A percentile compares a stretch with the other conserved stretches of the same genome.
These are phyloP conservation scores for Vitis riparia DNA, from an alignment of 164 flowering plant genomes.

Conservation along the genomic window DNA sequence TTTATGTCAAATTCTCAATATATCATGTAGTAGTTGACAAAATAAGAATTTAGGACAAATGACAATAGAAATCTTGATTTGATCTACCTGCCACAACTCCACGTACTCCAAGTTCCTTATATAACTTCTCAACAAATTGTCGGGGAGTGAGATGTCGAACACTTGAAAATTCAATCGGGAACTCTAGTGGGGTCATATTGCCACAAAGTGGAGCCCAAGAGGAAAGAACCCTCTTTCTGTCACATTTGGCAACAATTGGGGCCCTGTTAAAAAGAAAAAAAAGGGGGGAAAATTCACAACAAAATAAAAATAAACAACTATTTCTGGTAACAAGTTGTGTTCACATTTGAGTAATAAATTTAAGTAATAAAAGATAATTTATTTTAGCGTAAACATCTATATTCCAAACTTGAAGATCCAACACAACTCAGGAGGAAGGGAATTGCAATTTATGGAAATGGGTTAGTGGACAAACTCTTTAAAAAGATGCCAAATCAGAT, in stretches of 20 bases:
- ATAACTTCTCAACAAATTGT: slow-evolving; percentile 84
- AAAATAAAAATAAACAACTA: not conserved
- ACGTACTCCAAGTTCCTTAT: slow-evolving; percentile 69
- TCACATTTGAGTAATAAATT: not conserved
- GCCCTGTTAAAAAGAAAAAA: slow-evolving; percentile 44
- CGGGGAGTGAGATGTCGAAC: slow-evolving; percentile 82
- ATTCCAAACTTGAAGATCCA: not conserved
- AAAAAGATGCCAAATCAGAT: not conserved
- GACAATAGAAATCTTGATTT: not conserved
- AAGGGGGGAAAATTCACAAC: not conserved
- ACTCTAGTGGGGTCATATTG: slow-evolving; percentile 61
- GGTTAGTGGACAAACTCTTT: not conserved
- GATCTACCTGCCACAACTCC: slow-evolving; percentile 94
- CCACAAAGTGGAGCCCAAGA: slow-evolving; percentile 84
- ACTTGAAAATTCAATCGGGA: slow-evolving; percentile 66
- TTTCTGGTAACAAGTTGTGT: not conserved
- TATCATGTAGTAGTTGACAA: not conserved
- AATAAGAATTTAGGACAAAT: not conserved
- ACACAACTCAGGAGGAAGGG: not conserved
- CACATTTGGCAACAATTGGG: slow-evolving; percentile 90
- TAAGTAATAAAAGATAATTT: not conserved
- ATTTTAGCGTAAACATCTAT: not conserved
- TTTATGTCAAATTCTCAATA: not conserved
- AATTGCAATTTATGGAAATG: not conserved
- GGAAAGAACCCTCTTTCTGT: slow-evolving; percentile 75